These are phyloP conservation scores for Leccinum obscurum DNA, from an alignment of 768 basidiomycete genomes.

Conservation along the genomic window DNA sequence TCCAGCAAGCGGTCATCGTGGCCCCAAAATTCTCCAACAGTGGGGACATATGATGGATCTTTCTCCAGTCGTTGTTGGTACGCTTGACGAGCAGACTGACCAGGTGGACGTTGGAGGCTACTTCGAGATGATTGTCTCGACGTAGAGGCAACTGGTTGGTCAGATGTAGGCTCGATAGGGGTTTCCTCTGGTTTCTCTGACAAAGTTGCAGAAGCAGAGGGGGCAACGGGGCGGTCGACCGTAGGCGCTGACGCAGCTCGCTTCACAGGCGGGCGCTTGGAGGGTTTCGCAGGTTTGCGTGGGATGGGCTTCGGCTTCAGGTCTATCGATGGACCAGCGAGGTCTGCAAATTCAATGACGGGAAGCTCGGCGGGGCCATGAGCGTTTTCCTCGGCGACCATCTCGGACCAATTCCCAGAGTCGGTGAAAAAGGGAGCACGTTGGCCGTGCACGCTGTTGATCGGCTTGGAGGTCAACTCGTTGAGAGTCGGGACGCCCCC, in stretches of 20 bases:
- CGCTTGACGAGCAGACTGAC: slow-evolving; percentile 75
- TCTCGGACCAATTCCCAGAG: slow-evolving; percentile 73
- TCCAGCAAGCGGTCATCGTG: slow-evolving; percentile 90
- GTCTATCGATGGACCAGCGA: slow-evolving; percentile 35
- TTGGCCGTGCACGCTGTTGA: slow-evolving; percentile 30
- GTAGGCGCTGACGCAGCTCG: slow-evolving; percentile 37
- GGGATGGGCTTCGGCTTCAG: slow-evolving; percentile 35
- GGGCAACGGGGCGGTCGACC: slow-evolving; percentile 25
- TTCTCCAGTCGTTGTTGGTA: slow-evolving; percentile 80
- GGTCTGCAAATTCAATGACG: slow-evolving; percentile 77
- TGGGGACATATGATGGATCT: slow-evolving; percentile 89
- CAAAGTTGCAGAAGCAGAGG: slow-evolving; percentile 6
- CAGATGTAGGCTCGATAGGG: slow-evolving; percentile 21
- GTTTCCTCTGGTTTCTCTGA: slow-evolving; percentile 20
- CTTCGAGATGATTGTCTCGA: slow-evolving; percentile 35
- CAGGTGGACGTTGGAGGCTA: slow-evolving; percentile 39
- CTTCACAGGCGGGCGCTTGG: slow-evolving; percentile 37
- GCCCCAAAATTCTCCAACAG: slow-evolving; percentile 91
- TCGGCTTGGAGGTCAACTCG: slow-evolving; percentile 26
- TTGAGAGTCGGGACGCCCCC: slow-evolving; percentile 37
- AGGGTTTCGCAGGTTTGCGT: slow-evolving; percentile 44
- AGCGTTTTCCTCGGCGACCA: slow-evolving; percentile 74
- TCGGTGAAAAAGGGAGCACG: slow-evolving; percentile 54
- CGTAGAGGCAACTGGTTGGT: slow-evolving; percentile 41
- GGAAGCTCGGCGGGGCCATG: slow-evolving; percentile 69